Evolutionary conservation across 306 rosid genomes (phyloP).

Genomic region (Oemleria cerasiformis): DNA sequence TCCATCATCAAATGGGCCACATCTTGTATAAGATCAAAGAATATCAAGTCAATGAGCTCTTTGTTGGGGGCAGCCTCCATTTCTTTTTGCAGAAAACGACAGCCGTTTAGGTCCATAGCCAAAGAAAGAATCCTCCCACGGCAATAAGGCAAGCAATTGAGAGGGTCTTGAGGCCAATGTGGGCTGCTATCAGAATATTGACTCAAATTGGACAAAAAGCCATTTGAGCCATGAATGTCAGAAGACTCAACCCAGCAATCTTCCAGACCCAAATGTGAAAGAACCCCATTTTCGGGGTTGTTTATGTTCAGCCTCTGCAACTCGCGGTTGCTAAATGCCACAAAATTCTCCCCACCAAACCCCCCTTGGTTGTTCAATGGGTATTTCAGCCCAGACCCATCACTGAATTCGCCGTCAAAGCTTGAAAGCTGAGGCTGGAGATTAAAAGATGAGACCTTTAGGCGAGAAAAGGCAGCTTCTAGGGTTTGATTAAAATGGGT

Average conservation of each 20-base stretch:
- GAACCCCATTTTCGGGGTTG: not conserved
- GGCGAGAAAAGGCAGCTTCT: conserved; percentile 35
- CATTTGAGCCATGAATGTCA: not conserved
- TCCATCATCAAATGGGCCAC: conserved; percentile 40
- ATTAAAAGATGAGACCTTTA: conserved; percentile 21
- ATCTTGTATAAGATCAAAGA: conserved; percentile 35
- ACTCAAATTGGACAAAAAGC: not conserved
- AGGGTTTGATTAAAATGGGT: conserved; percentile 29
- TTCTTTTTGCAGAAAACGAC: conserved; percentile 33
- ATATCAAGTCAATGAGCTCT: conserved; percentile 22
- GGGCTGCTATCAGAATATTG: not conserved
- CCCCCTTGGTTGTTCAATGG: not conserved
- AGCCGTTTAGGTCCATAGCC: conserved; percentile 43
- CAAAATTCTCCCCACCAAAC: not conserved
- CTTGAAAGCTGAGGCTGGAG: not conserved
- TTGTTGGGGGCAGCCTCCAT: conserved; percentile 19
- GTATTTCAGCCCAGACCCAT: not conserved
- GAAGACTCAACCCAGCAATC: conserved; percentile 9
- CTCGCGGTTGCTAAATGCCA: not conserved
- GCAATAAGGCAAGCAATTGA: not conserved
- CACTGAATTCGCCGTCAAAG: not conserved
- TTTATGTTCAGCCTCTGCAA: not conserved
- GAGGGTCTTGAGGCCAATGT: conserved; percentile 19
- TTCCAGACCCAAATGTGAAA: not conserved
- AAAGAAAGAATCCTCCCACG: conserved; percentile 26